Percentiles rank a stretch among this genome's conserved stretches.
Conservation (phyloP, 345 rosid species). For the Bruguiera parviflora region DNA sequence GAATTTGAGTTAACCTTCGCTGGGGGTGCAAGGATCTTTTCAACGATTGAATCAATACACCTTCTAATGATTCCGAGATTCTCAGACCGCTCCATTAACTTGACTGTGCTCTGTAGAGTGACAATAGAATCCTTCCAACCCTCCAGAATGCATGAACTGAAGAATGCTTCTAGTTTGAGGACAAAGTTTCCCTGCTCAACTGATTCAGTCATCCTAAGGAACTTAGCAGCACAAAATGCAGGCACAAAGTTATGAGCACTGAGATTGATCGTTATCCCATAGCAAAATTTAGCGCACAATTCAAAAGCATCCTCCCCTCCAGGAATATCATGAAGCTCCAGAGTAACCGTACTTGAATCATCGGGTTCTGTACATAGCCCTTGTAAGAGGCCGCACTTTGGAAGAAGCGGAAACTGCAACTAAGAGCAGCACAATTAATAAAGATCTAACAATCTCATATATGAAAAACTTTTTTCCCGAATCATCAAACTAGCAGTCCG, state of each 20-base stretch:
- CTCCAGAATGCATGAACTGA: constrained; percentile 79
- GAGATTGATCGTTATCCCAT: constrained; percentile 85
- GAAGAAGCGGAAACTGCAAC: constrained; percentile 81
- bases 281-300: constrained; percentile 91
- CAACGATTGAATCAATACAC: constrained; percentile 79
- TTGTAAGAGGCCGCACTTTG: constrained; percentile 79
- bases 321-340: constrained; percentile 84
- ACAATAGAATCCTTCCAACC: constrained; percentile 97
- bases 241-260: constrained; percentile 78
- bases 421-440: constrained; percentile 30
- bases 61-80: constrained; percentile 74
- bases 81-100: constrained; percentile 83
- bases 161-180: constrained; percentile 80
- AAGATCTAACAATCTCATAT: constrained; percentile 1
- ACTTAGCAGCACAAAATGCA: constrained; percentile 86
- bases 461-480: no score
- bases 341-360: constrained; percentile 41
- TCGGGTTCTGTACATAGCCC: constrained; percentile 50
- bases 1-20: constrained; percentile 44
- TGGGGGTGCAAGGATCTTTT: constrained; percentile 77
- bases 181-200: constrained; percentile 75
- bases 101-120: constrained; percentile 59
- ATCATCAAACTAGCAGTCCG: no score
- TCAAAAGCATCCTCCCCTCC: constrained; percentile 97
- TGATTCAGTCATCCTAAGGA: constrained; percentile 84